Base-by-base conservation (phyloP, 2,329 filamentous ascomycete genomes). In the Ploettnerulaceae sp. region DNA sequence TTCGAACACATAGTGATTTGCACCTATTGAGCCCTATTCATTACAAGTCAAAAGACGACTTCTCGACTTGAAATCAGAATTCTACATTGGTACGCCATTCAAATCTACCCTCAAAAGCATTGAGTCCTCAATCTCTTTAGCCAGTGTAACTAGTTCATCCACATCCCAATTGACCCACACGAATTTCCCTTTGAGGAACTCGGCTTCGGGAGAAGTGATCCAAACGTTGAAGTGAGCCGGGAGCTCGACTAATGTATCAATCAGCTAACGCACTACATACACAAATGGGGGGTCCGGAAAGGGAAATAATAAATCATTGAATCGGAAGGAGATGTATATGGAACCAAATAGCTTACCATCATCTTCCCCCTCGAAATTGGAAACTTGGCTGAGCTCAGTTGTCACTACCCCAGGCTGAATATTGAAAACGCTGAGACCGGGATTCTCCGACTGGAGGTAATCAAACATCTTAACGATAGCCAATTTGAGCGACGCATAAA, bases 141-240 rank as follows among this genome's bases (percentile, higher is more conserved):
- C 12, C 5, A 8, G 32, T n/a, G 61, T 59, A 55, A 70, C 69
- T 22, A 77, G 63, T 53, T 76, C 73, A 25, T 71, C 66, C 0
- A 75, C 66, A 55, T 77, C 74, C 73, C 72, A 77, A 20, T 71
- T 71, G 7, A 67, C 64, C 68, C 71, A 76, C 1, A 75, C 55
- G 20, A 70, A 69, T 38, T 69, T 71, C 3, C 67, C 64, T 29
- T 67, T 70, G 18, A 76, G 55, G 49, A 76, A 75, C 5, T 51
- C 56, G 0, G 73, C 71, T 49, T 76, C 71, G 1, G 66, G 53
- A 18, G 48, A 55, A 24, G 53, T 49, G 3, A 55, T 42, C 57
- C 56, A 61, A 37, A 59, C 43, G 31, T 40, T 49, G 41, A 59
- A 59, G 32, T 52, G 53, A 7, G 49, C 51, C 14, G 51, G 46